Base-by-base conservation (phyloP, 176 grass and related monocot species). In the bread wheat (Triticum aestivum) region DNA sequence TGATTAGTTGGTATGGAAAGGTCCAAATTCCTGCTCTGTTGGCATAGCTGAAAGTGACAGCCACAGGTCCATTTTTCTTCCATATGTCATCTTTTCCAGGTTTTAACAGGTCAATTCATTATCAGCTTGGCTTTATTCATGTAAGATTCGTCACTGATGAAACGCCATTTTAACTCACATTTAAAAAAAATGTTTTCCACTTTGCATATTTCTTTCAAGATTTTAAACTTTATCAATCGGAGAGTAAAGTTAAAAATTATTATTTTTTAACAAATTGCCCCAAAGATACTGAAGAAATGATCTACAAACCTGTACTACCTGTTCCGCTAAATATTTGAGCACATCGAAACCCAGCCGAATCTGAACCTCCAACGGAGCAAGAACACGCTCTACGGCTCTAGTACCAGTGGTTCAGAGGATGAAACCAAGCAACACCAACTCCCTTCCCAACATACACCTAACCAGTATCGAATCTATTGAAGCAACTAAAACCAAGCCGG, bases 21-120 rank as follows among this genome's bases (percentile, higher is more conserved):
- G 76, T 84, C 29, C 14, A 39, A 35, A 51, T 75, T 76, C 69
- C 75, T 61, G 84, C 69, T 80, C 27, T 59, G 32, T 73, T 37
- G 24, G 76, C 23, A 68, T 67, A 66, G 44, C 27, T 84, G 85
- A 87, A 90, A 84, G 68, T 83, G 85, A 84, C 59, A 47, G 56
- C 80, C 76, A 84, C 71, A 67, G 26, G 56, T 69, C 45, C 23
- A 73, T 47, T 75, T 75, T 74, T 29, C 72, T 75, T n/a, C 11
- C 61, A 81, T 47, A 68, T 82, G 35, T 86, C 15, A 18, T 13
- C 20, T 81, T 66, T 52, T 76, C 14, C 39, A 65, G 17, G 14
- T 87, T 75, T 75, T 83, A 80, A 80, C 23, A 87, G 20, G 85
- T 12, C 81, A 69, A 75, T 49, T 75, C 68, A 75, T 62, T 80